Percentiles rank a stretch among this genome's conserved stretches.
phyloP scores from a whole-genome alignment of 1,139 yeast genomes.

The Geotrichum klebahnii region DNA sequence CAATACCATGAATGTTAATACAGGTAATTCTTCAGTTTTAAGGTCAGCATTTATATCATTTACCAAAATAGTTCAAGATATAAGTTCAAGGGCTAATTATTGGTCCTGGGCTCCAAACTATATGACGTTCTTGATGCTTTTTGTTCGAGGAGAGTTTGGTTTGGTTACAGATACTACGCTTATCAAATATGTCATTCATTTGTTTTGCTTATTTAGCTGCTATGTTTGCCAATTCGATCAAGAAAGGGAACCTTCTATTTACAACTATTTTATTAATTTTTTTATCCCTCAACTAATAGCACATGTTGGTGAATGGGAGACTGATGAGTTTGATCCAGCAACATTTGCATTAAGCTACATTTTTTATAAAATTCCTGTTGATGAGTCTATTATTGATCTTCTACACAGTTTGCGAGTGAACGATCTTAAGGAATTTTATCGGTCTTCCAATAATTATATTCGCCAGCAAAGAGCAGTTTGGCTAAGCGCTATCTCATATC shows the following conservation, averaged over 20 bases:
- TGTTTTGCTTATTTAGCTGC: slow-evolving; percentile 15
- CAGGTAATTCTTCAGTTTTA: not conserved
- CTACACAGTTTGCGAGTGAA: slow-evolving; percentile 2
- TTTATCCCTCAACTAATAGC: slow-evolving; percentile 10
- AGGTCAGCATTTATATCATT: slow-evolving; percentile 8
- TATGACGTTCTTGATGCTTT: slow-evolving; percentile 13
- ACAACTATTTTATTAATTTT: slow-evolving; percentile 11
- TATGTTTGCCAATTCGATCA: slow-evolving; percentile 13
- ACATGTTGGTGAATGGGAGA: not conserved
- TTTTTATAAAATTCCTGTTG: slow-evolving; percentile 14
- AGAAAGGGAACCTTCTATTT: slow-evolving; percentile 12
- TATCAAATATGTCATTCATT: slow-evolving; percentile 4
- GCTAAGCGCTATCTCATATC: slow-evolving; percentile 14
- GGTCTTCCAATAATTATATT: not conserved
- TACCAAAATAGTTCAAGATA: slow-evolving; percentile 2
- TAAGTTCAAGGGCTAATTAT: slow-evolving; percentile 14
- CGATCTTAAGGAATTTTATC: slow-evolving; percentile 3
- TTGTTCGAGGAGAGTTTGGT: slow-evolving; percentile 12
- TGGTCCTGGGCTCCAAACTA: slow-evolving; percentile 21
- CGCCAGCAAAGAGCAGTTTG: slow-evolving; percentile 18
- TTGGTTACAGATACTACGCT: not conserved
- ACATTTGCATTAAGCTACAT: slow-evolving; percentile 12
- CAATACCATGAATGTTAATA: slow-evolving; percentile 4
- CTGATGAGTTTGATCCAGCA: not conserved
- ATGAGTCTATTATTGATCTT: not conserved